Conservation (phyloP, 2,329 filamentous ascomycete genomes). For the Phaeosphaeria sp. region DNA sequence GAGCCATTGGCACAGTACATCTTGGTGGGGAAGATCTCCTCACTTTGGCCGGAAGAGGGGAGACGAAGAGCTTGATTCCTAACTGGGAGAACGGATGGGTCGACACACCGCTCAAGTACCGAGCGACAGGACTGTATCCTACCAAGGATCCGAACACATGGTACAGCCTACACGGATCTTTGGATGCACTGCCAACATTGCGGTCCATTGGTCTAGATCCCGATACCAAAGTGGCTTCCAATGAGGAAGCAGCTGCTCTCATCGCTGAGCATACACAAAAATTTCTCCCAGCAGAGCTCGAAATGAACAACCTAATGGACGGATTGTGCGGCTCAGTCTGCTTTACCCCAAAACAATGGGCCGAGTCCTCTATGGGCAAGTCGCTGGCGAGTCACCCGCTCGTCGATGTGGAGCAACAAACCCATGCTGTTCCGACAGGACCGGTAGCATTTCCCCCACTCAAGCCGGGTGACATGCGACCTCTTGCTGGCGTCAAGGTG, state of each 20-base stretch:
- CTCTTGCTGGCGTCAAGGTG: constrained; percentile 51
- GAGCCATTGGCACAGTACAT: background rate
- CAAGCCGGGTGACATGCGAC: constrained; percentile 21
- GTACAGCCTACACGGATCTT: background rate
- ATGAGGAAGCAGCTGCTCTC: background rate
- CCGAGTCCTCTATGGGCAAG: background rate
- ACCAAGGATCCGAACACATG: background rate
- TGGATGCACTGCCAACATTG: background rate
- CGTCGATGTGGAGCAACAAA: background rate
- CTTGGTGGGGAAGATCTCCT: background rate
- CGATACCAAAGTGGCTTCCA: background rate
- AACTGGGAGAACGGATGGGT: background rate
- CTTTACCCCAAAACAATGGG: background rate
- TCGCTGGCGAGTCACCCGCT: background rate
- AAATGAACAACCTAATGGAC: background rate
- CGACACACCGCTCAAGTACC: background rate
- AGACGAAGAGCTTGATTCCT: background rate
- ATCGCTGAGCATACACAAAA: background rate
- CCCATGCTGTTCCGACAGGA: background rate
- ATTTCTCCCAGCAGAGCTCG: background rate
- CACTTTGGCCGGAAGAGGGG: background rate
- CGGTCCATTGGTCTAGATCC: background rate
- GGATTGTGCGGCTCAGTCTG: background rate
- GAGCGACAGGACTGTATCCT: background rate
- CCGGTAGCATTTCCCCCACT: background rate